phyloP scores from a whole-genome alignment of 2,329 filamentous ascomycete species.

The Microdochium paspali region DNA sequence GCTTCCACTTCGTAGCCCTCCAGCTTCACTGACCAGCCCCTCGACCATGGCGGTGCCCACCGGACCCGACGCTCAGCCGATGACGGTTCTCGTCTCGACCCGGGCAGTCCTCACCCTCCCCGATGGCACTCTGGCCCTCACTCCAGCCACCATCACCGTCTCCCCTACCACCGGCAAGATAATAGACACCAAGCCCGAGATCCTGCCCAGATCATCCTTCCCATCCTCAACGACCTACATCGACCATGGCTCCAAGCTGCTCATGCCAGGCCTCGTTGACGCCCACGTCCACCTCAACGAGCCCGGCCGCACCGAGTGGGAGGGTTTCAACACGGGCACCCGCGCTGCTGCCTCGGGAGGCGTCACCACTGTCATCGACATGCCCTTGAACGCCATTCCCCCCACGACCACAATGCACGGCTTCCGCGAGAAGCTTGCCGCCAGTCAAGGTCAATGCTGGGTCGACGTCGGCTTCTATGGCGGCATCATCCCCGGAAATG shows the following conservation, averaged over 20 bases:
- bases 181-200: slow-evolving; percentile 58
- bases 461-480: slow-evolving; percentile 99
- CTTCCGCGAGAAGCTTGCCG: slow-evolving; percentile 75
- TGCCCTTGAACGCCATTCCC: slow-evolving; percentile 95
- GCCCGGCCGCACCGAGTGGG: slow-evolving; percentile 94
- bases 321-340: slow-evolving; percentile 93
- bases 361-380: slow-evolving; percentile 93
- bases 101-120: slow-evolving; percentile 71
- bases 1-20: background rate
- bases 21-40: too few species aligned
- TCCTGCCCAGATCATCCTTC: slow-evolving; percentile 70
- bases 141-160: slow-evolving; percentile 74
- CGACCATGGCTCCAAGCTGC: slow-evolving; percentile 75
- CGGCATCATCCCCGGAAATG: slow-evolving; percentile 86
- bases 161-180: slow-evolving; percentile 79
- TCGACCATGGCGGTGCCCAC: background rate
- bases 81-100: slow-evolving; percentile 75
- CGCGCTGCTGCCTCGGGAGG: slow-evolving; percentile 89
- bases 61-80: slow-evolving; percentile 16
- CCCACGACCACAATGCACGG: slow-evolving; percentile 84
- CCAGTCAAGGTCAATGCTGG: slow-evolving; percentile 85
- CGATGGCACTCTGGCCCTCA: slow-evolving; percentile 51
- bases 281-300: slow-evolving; percentile 98
- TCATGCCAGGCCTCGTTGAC: slow-evolving; percentile 88
- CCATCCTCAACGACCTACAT: slow-evolving; percentile 63